A percentile compares a stretch with the other conserved stretches of the same genome.
Conservation (phyloP, 176 grass and related monocot species). For the Bothriochloa decipiens region DNA sequence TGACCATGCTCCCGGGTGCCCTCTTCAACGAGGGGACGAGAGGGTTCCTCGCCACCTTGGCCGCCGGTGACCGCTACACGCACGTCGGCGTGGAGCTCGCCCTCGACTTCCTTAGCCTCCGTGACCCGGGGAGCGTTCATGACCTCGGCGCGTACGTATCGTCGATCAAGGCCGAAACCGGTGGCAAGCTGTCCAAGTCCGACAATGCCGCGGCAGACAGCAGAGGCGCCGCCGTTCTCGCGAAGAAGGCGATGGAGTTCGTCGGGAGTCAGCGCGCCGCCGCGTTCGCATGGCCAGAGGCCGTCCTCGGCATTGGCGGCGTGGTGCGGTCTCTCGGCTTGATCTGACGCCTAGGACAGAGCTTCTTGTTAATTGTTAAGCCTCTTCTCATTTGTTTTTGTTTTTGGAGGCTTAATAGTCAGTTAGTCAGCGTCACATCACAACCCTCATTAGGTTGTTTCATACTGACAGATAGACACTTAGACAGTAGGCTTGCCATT, state of each 20-base stretch:
- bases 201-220: background rate
- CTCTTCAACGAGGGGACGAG: slow-evolving; percentile 55
- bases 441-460: background rate
- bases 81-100: slow-evolving; percentile 68
- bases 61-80: slow-evolving; percentile 38
- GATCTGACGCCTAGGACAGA: background rate
- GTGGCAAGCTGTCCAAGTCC: background rate
- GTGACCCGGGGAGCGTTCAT: slow-evolving; percentile 51
- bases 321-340: slow-evolving; percentile 47
- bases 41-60: slow-evolving; percentile 20
- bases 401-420: background rate
- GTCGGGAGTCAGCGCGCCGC: slow-evolving; percentile 1
- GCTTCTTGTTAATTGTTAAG: background rate
- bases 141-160: slow-evolving; percentile 53
- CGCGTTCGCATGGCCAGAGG: slow-evolving; percentile 46
- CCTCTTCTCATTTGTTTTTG: background rate
- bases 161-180: background rate
- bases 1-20: slow-evolving; percentile 58
- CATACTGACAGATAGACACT: background rate
- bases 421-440: background rate
- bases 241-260: slow-evolving; percentile 33
- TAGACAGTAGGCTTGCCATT: background rate
- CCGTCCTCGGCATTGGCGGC: slow-evolving; percentile 35
- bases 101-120: slow-evolving; percentile 54
- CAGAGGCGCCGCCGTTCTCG: background rate